phyloP scores from a whole-genome alignment of 2,329 filamentous ascomycete genomes.

The Aspergillus bombycis region DNA sequence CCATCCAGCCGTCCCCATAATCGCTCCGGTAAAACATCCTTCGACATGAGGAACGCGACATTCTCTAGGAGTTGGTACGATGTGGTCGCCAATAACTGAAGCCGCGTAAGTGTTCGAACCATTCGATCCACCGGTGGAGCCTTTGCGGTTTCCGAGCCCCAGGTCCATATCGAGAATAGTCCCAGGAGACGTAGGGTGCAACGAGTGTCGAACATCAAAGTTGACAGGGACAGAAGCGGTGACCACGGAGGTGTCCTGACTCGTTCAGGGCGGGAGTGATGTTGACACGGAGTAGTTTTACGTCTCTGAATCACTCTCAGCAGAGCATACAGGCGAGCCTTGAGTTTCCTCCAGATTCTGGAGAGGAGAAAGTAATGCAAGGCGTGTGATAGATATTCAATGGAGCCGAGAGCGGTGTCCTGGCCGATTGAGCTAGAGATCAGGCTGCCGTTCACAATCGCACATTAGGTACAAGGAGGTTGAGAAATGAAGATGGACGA shows the following conservation, averaged over 20 bases:
- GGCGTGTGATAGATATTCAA: not conserved
- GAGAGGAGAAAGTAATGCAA: not conserved
- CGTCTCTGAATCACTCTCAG: not conserved
- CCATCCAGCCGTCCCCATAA: not conserved
- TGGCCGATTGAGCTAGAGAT: not conserved
- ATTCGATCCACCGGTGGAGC: not conserved
- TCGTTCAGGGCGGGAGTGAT: too few species aligned
- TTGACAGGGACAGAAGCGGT: not conserved
- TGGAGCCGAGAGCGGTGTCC: not conserved
- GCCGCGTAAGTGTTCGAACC: not conserved
- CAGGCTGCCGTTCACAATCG: not conserved
- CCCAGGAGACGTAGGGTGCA: not conserved
- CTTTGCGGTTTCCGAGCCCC: not conserved
- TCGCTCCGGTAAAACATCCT: not conserved
- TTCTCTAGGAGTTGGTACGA: not conserved
- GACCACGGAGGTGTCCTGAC: too few species aligned
- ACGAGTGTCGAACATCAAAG: not conserved
- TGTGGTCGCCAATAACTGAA: not conserved
- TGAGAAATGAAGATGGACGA: not conserved
- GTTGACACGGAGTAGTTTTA: too few species aligned
- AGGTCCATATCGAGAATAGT: not conserved
- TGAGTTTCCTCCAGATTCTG: not conserved
- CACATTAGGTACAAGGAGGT: not conserved
- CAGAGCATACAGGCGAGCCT: not conserved
- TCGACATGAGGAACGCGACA: not conserved